Base-by-base conservation (phyloP, 768 basidiomycete species). In the Lyophyllum decastes region DNA sequence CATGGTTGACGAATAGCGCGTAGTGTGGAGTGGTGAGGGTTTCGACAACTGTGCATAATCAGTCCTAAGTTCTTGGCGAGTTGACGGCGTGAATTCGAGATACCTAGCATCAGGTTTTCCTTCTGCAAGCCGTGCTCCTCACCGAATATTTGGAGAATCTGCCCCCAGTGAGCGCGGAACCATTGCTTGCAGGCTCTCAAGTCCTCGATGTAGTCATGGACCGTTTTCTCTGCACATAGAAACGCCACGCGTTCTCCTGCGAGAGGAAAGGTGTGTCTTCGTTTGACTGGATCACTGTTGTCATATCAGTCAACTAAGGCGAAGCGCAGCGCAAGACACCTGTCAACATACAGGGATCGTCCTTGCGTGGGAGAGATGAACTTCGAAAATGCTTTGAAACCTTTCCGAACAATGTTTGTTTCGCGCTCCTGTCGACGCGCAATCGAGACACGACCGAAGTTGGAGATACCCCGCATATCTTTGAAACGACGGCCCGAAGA, bases 201-300 rank as follows among this genome's bases (percentile, higher is more conserved):
- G 22, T 61, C 59, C 30, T 57, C n/a, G 45, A 61, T 56, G 22
- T 56, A 56, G 34, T 26, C 25, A 57, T 61, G 52, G 10, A 11
- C 45, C 0, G 59, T 61, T 25, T 61, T 61, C 41, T 61, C 55
- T 8, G 59, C 59, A 40, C 41, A 61, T 5, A 61, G 55, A 25
- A 61, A 61, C 1, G 59, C 59, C 19, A 50, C 52, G 48, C 59
- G 59, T 49, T 25, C 26, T 4, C 59, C 59, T 14, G 52, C 16
- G 8, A 60, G 34, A 0, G 59, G 49, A 46, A 61, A 57, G 27
- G 52, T 61, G 45, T 57, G 55, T n/a, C 52, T 33, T 43, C 33
- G 22, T 19, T 53, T 57, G 30, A 49, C 16, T 30, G 24, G 9
- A n/a, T 53, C 41, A n/a, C 51, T 58, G 34, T 16, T 17, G 14